Evolutionary conservation across 139 green algal species (phyloP).

Genomic region (Chlamydomonas sphaeroides): DNA sequence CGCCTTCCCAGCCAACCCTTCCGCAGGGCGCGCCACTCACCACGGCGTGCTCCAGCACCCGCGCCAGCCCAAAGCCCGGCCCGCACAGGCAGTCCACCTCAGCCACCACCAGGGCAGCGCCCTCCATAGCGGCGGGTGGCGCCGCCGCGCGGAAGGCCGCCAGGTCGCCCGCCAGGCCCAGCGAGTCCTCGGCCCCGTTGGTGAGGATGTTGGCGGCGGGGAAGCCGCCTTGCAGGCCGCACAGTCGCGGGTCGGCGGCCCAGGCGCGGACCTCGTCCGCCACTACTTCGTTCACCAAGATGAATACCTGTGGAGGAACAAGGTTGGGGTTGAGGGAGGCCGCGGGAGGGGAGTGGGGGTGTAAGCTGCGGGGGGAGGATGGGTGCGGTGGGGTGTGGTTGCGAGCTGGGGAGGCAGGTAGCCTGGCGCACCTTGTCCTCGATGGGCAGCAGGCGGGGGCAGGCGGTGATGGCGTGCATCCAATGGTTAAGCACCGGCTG

Average conservation of each 20-base stretch:
- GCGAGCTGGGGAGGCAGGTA: too few species aligned
- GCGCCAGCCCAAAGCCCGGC: conserved; percentile 41
- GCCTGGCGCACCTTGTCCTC: conserved; percentile 1
- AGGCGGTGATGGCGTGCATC: neutral
- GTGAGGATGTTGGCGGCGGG: conserved; percentile 10
- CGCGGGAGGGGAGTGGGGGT: neutral
- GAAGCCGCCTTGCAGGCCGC: neutral
- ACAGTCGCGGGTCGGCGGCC: conserved; percentile 11
- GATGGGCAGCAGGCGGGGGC: neutral
- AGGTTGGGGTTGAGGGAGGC: neutral
- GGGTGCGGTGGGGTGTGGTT: too few species aligned
- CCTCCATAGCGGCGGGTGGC: neutral
- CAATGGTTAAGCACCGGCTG: conserved; percentile 33
- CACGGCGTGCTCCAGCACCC: conserved; percentile 50
- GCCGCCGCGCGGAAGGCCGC: neutral
- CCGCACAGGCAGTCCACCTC: conserved; percentile 39
- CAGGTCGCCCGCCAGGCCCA: conserved; percentile 19
- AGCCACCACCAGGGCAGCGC: neutral
- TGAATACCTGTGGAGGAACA: conserved; percentile 35
- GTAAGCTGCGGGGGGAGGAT: neutral
- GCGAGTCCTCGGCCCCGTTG: conserved; percentile 15
- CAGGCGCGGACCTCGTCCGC: conserved; percentile 1
- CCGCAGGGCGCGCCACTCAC: too few species aligned
- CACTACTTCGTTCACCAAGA: conserved; percentile 23
- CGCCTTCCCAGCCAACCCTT: too few species aligned